Conservation (phyloP, 169 alveolate genomes). For the Babesia sp. region DNA sequence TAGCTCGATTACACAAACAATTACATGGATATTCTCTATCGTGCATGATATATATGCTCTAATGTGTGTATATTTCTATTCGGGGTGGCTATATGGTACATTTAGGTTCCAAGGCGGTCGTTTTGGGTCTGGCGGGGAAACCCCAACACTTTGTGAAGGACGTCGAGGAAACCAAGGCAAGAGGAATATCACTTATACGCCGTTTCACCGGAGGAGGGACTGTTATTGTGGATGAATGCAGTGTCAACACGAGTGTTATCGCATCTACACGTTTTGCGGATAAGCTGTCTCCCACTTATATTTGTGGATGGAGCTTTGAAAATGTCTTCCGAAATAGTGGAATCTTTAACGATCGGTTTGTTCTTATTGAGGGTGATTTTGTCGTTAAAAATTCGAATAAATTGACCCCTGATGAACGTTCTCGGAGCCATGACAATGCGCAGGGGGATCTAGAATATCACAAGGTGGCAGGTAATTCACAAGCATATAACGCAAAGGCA, state of each 20-base stretch:
- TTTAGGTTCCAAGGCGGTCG: slow-evolving; percentile 45
- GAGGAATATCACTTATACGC: slow-evolving; percentile 53
- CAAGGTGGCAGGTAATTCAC: slow-evolving; percentile 80
- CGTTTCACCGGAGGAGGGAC: slow-evolving; percentile 82
- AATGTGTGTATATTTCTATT: background rate
- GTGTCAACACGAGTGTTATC: slow-evolving; percentile 63
- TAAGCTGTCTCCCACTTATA: slow-evolving; percentile 2
- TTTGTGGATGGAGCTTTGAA: slow-evolving; percentile 50
- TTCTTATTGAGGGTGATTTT: slow-evolving; percentile 51
- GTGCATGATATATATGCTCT: background rate
- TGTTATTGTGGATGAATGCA: slow-evolving; percentile 67
- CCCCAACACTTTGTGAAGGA: slow-evolving; percentile 60
- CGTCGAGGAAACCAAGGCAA: slow-evolving; percentile 34
- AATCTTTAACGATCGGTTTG: slow-evolving; percentile 21
- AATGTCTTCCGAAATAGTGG: slow-evolving; percentile 19
- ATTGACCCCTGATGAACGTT: background rate
- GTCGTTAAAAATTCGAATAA: slow-evolving; percentile 17
- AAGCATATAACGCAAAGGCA: slow-evolving; percentile 66
- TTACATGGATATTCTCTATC: background rate
- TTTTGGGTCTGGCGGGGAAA: slow-evolving; percentile 73
- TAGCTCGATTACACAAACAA: background rate
- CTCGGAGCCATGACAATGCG: slow-evolving; percentile 18
- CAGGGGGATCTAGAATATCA: slow-evolving; percentile 8
- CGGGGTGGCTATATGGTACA: background rate
- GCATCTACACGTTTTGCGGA: slow-evolving; percentile 59